Base-by-base conservation (phyloP, 495 filamentous ascomycete species). In the Glonium stellatum region DNA sequence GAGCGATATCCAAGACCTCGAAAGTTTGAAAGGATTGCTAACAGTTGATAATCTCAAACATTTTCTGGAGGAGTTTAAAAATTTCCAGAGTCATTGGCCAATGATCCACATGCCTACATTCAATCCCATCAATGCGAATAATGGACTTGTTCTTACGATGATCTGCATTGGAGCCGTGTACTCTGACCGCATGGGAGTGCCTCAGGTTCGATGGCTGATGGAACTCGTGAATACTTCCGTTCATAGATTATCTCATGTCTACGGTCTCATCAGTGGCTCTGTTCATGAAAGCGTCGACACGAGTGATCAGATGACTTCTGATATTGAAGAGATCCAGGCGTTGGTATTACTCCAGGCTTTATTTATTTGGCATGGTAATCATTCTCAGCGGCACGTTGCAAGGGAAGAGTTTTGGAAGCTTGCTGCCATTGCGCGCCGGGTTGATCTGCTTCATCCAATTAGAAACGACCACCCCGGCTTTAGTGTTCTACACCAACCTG, bases 71-170 rank as follows among this genome's bases (percentile, higher is more conserved):
- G 70, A 77, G 15, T 87, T 82, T 70, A 79, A 74, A 57, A 80
- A 84, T 67, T 87, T 82, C 66, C 81, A 87, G 59, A 76, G 76
- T 57, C 85, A 87, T 70, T 85, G 87, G 69, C 79, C 85, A n/a
- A 78, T 86, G 61, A 75, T 88, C 13, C 85, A 88, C 61, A 74
- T 85, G 62, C 82, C 85, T 46, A 84, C 84, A 1, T 87, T 88
- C 68, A 77, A 81, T 57, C 77, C 83, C 35, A 70, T 78, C 54
- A 75, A 78, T n/a, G 77, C 80, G 41, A 82, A 82, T 66, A 77
- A 82, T 49, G 82, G 82, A 23, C 74, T 87, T 19, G 66, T 86
- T 36, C 71, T 85, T 15, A 75, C 78, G 19, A 84, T 88, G 76
- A 78, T 87, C 57, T 84, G 79, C 60, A 75, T 86, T 60, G 84